These are phyloP conservation scores for Cenchrus purpureus DNA, from an alignment of 176 grass and related monocot genomes.

Conservation along the genomic window DNA sequence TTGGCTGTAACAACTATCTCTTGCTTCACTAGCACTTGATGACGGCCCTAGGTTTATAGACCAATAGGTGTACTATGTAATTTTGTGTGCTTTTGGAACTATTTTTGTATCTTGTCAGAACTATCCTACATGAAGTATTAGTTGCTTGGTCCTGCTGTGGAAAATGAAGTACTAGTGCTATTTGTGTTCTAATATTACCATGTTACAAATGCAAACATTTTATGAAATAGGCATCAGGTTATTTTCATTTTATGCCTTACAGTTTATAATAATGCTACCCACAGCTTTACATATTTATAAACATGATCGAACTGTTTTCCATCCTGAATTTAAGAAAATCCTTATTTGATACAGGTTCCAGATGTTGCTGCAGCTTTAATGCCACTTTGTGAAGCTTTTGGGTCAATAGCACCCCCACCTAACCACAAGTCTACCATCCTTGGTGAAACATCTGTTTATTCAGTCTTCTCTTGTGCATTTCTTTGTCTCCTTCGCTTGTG, in stretches of 20 bases:
- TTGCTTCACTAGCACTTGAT: constrained; percentile 26
- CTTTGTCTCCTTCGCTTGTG: constrained; percentile 94
- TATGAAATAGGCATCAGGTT: constrained; percentile 15
- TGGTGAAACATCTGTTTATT: constrained; percentile 84
- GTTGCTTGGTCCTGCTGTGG: neutral
- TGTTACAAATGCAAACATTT: constrained; percentile 21
- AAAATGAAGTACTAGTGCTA: constrained; percentile 18
- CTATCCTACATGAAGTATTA: constrained; percentile 2
- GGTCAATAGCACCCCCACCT: constrained; percentile 72
- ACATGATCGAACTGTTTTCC: constrained; percentile 17
- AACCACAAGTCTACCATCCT: constrained; percentile 64
- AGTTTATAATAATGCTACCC: constrained; percentile 21
- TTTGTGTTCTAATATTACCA: constrained; percentile 17
- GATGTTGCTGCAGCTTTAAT: constrained; percentile 89
- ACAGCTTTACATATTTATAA: neutral
- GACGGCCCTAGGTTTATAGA: constrained; percentile 1
- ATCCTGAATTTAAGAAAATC: constrained; percentile 30
- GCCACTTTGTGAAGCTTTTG: constrained; percentile 97
- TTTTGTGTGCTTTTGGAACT: neutral
- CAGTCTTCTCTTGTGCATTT: constrained; percentile 95
- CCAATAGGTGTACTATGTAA: constrained; percentile 10
- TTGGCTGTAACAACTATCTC: neutral
- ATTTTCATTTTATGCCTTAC: constrained; percentile 2
- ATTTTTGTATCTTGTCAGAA: neutral
- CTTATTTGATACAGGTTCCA: constrained; percentile 68